Percentiles rank a stretch among this genome's conserved stretches.
Evolutionary conservation across 768 basidiomycete genomes (phyloP).

Genomic region (Amanita subjunquillea): DNA sequence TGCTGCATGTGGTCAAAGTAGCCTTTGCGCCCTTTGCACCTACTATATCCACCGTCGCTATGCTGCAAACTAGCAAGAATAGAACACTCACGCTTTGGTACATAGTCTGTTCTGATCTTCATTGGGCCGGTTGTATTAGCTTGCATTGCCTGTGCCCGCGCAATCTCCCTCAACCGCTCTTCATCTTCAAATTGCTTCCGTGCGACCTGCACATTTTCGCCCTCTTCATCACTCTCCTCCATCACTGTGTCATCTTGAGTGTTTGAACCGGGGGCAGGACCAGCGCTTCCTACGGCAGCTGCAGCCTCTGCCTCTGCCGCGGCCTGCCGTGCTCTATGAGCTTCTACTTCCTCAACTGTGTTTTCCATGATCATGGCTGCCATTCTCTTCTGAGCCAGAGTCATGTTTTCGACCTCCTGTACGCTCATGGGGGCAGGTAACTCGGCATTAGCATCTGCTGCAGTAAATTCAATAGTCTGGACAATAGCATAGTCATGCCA

Average conservation of each 20-base stretch:
- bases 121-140: conserved; percentile 68
- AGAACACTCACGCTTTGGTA: conserved; percentile 69
- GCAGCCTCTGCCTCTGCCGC: conserved; percentile 81
- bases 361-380: conserved; percentile 98
- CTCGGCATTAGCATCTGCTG: conserved; percentile 82
- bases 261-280: conserved; percentile 20
- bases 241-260: conserved; percentile 57
- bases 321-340: conserved; percentile 70
- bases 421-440: conserved; percentile 96
- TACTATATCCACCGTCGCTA: conserved; percentile 28
- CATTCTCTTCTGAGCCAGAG: conserved; percentile 95
- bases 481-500: conserved; percentile 99
- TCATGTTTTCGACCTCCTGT: conserved; percentile 93
- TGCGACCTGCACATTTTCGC: conserved; percentile 45
- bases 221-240: conserved; percentile 82
- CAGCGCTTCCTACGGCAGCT: conserved; percentile 61
- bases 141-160: conserved; percentile 68
- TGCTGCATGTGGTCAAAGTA: conserved; percentile 78
- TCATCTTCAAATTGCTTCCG: conserved; percentile 62
- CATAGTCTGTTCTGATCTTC: conserved; percentile 95
- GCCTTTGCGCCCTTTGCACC: conserved; percentile 55
- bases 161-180: conserved; percentile 59
- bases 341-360: conserved; percentile 78
- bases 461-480: conserved; percentile 95
- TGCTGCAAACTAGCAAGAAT: background rate